These are phyloP conservation scores for Fusarium humuli DNA, from an alignment of 2,329 filamentous ascomycete species.

Conservation along the genomic window DNA sequence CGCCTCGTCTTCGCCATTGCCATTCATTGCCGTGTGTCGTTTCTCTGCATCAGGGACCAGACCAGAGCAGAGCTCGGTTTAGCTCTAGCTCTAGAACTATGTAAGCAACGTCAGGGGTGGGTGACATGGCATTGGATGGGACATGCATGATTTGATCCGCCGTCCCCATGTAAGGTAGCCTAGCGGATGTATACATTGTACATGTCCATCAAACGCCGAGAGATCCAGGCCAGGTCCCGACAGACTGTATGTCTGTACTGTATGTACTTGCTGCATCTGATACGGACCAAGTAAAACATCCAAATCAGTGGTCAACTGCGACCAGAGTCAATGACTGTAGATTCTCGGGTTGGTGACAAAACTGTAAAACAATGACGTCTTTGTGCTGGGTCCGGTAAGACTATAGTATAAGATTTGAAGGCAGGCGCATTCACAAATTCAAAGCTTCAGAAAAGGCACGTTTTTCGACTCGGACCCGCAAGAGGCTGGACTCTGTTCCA, in stretches of 20 bases:
- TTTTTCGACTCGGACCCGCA: slow-evolving; percentile 6
- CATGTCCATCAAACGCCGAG: slow-evolving; percentile 34
- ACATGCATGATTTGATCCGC: slow-evolving; percentile 33
- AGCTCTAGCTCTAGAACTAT: slow-evolving; percentile 27
- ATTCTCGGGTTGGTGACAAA: slow-evolving; percentile 3
- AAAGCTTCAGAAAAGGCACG: slow-evolving; percentile 23
- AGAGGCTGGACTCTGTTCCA: slow-evolving; percentile 15
- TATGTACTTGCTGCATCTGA: not conserved
- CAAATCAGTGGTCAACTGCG: not conserved
- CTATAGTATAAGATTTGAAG: not conserved
- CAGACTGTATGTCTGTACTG: not conserved
- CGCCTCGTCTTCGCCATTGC: slow-evolving; percentile 18
- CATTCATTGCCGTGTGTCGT: not conserved
- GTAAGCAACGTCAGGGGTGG: slow-evolving; percentile 26
- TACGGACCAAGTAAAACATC: not conserved
- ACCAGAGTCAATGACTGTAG: not conserved
- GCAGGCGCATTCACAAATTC: not conserved
- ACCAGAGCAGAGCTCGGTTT: not conserved
- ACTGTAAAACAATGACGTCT: slow-evolving; percentile 24
- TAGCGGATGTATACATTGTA: not conserved
- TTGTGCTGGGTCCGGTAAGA: not conserved
- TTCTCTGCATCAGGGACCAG: slow-evolving; percentile 26
- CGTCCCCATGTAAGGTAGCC: not conserved
- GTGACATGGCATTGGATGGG: slow-evolving; percentile 23
- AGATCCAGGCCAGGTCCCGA: slow-evolving; percentile 44